Conservation (phyloP, 2,329 filamentous ascomycete genomes). For the Byssoonygena ceratinophila region DNA sequence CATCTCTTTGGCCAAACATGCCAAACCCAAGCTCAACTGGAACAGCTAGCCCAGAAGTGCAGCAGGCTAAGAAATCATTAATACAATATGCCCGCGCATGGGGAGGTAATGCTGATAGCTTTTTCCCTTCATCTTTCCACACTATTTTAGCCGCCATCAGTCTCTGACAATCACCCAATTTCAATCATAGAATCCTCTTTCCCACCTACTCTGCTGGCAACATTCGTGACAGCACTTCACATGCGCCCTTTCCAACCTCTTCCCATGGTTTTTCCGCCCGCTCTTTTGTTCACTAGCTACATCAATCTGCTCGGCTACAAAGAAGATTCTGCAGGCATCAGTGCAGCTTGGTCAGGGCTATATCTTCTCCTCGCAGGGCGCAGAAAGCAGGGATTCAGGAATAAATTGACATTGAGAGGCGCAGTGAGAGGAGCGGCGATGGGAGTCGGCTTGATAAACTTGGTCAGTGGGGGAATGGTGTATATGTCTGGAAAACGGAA, state of each 20-base stretch:
- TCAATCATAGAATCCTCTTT: slow-evolving; percentile 50
- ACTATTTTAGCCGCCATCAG: background rate
- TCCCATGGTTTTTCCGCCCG: slow-evolving; percentile 57
- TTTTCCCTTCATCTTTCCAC: background rate
- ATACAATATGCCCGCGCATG: slow-evolving; percentile 32
- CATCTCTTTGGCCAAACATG: too few relatives aligned
- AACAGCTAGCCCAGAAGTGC: slow-evolving; percentile 18
- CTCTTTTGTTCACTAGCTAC: slow-evolving; percentile 56
- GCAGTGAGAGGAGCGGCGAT: slow-evolving; percentile 38
- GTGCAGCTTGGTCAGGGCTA: slow-evolving; percentile 54
- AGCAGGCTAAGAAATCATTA: slow-evolving; percentile 31
- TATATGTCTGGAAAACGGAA: slow-evolving; percentile 38
- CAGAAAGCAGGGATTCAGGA: slow-evolving; percentile 40
- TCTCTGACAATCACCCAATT: background rate
- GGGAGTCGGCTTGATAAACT: slow-evolving; percentile 38
- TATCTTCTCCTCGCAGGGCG: slow-evolving; percentile 54
- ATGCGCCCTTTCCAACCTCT: slow-evolving; percentile 54
- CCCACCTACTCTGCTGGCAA: slow-evolving; percentile 54
- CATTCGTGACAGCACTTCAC: slow-evolving; percentile 56
- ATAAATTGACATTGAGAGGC: slow-evolving; percentile 38
- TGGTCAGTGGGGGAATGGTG: slow-evolving; percentile 38
- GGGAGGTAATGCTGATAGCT: slow-evolving; percentile 38
- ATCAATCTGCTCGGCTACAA: slow-evolving; percentile 54
- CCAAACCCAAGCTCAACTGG: background rate
- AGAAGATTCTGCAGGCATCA: slow-evolving; percentile 53